These are phyloP conservation scores for Gossypioides kirkii DNA, from an alignment of 345 rosid species.

Conservation along the genomic window DNA sequence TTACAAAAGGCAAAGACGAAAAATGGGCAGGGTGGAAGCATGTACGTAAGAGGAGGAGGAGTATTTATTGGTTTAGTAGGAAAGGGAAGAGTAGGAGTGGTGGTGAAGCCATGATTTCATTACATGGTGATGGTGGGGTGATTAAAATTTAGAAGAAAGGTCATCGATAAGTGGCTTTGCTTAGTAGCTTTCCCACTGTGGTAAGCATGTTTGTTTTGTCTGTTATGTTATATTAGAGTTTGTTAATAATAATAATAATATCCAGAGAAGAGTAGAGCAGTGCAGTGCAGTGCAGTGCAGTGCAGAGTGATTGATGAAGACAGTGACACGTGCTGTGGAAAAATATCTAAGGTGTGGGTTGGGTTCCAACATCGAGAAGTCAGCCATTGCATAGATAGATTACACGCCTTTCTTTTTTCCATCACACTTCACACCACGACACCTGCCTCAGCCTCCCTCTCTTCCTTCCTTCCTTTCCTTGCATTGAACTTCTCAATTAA, in stretches of 20 bases:
- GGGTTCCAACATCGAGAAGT: conserved; percentile 25
- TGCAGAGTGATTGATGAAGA: not conserved
- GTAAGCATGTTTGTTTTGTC: not conserved
- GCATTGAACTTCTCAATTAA: conserved; percentile 24
- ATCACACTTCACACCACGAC: conserved; percentile 25
- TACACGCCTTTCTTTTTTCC: not conserved
- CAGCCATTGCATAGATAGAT: conserved; percentile 24
- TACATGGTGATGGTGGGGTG: not conserved
- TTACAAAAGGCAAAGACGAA: not conserved
- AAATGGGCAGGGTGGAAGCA: not conserved
- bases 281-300: too few species aligned
- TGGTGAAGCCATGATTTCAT: not conserved
- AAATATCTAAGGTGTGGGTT: not conserved
- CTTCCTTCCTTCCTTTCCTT: not conserved
- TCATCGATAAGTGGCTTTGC: not conserved
- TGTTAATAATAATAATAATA: too few species aligned
- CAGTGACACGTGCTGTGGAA: conserved; percentile 2
- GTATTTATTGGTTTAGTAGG: not conserved
- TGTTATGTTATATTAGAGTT: not conserved
- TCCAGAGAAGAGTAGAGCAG: too few species aligned
- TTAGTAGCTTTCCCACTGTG: not conserved
- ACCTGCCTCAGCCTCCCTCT: conserved; percentile 46
- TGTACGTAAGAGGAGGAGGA: too few species aligned
- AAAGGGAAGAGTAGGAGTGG: not conserved
- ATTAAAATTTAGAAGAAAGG: not conserved